A percentile compares a stretch with the other conserved stretches of the same genome.
Evolutionary conservation across 2,329 filamentous ascomycete species (phyloP).

Genomic region (Cucurbitaria berberidis): DNA sequence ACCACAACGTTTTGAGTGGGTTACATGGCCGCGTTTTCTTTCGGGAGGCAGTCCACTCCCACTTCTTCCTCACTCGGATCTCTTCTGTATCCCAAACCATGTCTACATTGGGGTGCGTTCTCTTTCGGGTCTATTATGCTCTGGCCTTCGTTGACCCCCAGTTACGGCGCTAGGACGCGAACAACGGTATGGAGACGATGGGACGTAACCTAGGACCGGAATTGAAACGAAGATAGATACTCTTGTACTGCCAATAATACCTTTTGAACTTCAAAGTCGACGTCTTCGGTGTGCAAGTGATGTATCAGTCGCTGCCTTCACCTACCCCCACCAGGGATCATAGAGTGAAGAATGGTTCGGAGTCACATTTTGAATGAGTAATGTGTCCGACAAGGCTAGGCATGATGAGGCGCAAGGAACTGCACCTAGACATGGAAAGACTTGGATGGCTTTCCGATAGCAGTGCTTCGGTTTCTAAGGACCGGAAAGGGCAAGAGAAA

Average conservation of each 20-base stretch:
- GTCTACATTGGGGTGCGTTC: not conserved
- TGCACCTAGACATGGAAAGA: too few relatives aligned
- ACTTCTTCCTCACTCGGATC: constrained; percentile 16
- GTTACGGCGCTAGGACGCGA: constrained; percentile 23
- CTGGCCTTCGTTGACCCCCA: constrained; percentile 10
- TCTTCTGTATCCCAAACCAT: constrained; percentile 16
- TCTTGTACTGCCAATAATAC: constrained; percentile 17
- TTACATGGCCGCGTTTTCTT: constrained; percentile 22
- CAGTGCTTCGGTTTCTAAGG: too few relatives aligned
- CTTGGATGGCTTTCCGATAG: too few relatives aligned
- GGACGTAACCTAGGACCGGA: constrained; percentile 14
- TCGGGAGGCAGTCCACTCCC: constrained; percentile 21
- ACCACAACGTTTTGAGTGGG: constrained; percentile 33
- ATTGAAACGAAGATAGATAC: constrained; percentile 6
- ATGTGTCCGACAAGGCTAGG: too few relatives aligned
- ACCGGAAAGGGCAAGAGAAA: too few relatives aligned
- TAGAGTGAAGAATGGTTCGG: too few relatives aligned
- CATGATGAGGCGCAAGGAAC: too few relatives aligned
- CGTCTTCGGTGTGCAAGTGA: too few relatives aligned
- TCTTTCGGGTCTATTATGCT: constrained; percentile 10
- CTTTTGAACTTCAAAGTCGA: constrained; percentile 2
- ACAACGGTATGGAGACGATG: constrained; percentile 22
- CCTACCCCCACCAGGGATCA: too few relatives aligned
- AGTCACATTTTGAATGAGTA: too few relatives aligned
- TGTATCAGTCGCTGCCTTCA: too few relatives aligned